Percentiles rank a stretch among this genome's conserved stretches.
These are phyloP conservation scores for Mikania micrantha DNA, from an alignment of 129 eudicot species.

Conservation along the genomic window DNA sequence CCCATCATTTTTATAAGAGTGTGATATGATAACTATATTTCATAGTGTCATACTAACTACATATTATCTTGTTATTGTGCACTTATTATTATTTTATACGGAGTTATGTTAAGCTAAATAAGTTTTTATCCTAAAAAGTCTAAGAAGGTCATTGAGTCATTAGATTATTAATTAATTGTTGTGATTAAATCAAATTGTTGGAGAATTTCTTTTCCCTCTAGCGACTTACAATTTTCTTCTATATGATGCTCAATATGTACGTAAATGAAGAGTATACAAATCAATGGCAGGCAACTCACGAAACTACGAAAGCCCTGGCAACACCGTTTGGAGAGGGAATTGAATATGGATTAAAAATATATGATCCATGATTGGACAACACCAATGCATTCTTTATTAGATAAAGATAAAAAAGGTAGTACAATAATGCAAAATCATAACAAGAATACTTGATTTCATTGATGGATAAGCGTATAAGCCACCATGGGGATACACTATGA, in stretches of 20 bases:
- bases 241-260: constrained; percentile 46
- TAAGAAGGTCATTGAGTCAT: too few species aligned
- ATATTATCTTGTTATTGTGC: too few species aligned
- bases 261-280: constrained; percentile 41
- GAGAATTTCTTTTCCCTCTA: constrained; percentile 88
- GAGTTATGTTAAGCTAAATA: too few species aligned
- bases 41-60: too few species aligned
- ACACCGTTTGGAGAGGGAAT: constrained; percentile 83
- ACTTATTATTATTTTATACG: too few species aligned
- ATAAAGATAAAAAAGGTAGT: not conserved
- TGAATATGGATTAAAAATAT: constrained; percentile 82
- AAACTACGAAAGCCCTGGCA: constrained; percentile 81
- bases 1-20: too few species aligned
- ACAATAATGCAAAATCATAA: not conserved
- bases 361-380: constrained; percentile 52
- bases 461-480: constrained; percentile 89
- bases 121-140: too few species aligned
- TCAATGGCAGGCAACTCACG: constrained; percentile 32
- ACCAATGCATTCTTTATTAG: constrained; percentile 4
- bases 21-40: too few species aligned
- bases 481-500: constrained; percentile 97
- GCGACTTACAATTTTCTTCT: constrained; percentile 60
- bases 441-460: constrained; percentile 72
- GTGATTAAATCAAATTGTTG: too few species aligned
- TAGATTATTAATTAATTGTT: too few species aligned